Conservation (phyloP, 2,329 filamentous ascomycete genomes). For the Falciphora oryzae region DNA sequence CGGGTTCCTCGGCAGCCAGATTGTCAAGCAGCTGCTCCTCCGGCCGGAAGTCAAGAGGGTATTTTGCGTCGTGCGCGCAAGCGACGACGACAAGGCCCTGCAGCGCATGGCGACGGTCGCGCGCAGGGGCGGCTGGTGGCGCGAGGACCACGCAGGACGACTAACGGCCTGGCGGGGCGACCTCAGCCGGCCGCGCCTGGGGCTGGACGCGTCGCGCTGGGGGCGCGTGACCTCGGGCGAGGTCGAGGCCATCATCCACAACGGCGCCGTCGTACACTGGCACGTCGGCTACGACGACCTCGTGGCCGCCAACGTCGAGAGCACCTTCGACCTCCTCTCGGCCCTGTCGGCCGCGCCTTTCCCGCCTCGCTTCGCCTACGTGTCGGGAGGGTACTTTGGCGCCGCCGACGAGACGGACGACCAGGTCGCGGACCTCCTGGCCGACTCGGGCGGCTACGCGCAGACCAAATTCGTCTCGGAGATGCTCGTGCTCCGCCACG, state of each 20-base stretch:
- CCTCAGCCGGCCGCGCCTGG: not conserved
- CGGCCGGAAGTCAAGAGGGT: not conserved
- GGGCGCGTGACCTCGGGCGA: not conserved
- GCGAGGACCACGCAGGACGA: too few relatives aligned
- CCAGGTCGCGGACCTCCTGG: not conserved
- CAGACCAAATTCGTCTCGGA: slow-evolving; percentile 4
- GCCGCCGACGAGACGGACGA: slow-evolving; percentile 1
- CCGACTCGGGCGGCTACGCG: not conserved
- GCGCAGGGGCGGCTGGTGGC: not conserved
- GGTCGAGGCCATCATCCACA: slow-evolving; percentile 2
- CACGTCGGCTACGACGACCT: slow-evolving; percentile 2
- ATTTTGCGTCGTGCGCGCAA: not conserved
- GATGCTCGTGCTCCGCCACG: not conserved
- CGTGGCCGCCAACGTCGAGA: slow-evolving; percentile 2
- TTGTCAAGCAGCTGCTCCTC: slow-evolving; percentile 31
- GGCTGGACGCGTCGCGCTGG: not conserved
- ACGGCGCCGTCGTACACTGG: slow-evolving; percentile 7
- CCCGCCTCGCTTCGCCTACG: not conserved
- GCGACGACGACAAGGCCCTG: not conserved
- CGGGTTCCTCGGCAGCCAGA: slow-evolving; percentile 34
- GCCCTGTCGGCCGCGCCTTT: not conserved
- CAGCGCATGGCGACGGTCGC: not conserved
- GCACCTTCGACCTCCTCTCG: not conserved
- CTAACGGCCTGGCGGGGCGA: slow-evolving; percentile 2
- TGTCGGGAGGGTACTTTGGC: not conserved